Evolutionary conservation across 2,329 filamentous ascomycete genomes (phyloP), one percentile per base, ranked within the genome.

Genomic region (Hypomyces rosellus): DNA sequence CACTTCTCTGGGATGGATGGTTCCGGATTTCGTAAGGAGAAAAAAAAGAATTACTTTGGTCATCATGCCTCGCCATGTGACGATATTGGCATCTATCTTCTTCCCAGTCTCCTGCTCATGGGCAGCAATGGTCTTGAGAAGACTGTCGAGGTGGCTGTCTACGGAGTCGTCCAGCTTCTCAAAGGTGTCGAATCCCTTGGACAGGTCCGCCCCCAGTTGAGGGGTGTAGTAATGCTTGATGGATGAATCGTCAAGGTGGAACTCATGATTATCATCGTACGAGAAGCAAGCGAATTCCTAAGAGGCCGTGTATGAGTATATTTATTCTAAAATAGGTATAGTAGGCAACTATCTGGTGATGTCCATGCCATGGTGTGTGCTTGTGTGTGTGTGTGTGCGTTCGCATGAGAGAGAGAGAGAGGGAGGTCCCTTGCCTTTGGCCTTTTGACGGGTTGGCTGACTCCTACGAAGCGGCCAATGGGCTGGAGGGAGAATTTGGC

Each of bases 21-120:
- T n/a, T 33, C 12, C 12, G 2, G n/a, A 4, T 39, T 8, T 34
- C 45, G 34, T 16, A 20, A 20, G 18, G 33, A 34, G 30, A 34
- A 18, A 11, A 45, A 16, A 3, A 20, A 14, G 3, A 34, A 33
- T 7, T 64, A 91, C 89, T 78, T 96, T 99, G 55, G 93, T 97
- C 85, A 99, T 91, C 89, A 97, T 96, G 36, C 93, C 93, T 61
- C 93, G 78, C 92, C 92, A 99, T 1, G 92, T 97, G 46, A 97
- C 77, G 42, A 97, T 66, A 59, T 95, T 83, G 2, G 86, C 85
- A 54, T 90, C 84, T 33, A 85, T 83, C 62, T 78, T 84, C 61
- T 80, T 76, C 2, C 80, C 78, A 1, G 77, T 81, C 57, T 82
- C 75, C 65, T 84, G 75, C 69, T 97, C 93, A 57, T 88, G 76